Conservation (phyloP, 139 green algal species). For the Mesostigma viride region DNA sequence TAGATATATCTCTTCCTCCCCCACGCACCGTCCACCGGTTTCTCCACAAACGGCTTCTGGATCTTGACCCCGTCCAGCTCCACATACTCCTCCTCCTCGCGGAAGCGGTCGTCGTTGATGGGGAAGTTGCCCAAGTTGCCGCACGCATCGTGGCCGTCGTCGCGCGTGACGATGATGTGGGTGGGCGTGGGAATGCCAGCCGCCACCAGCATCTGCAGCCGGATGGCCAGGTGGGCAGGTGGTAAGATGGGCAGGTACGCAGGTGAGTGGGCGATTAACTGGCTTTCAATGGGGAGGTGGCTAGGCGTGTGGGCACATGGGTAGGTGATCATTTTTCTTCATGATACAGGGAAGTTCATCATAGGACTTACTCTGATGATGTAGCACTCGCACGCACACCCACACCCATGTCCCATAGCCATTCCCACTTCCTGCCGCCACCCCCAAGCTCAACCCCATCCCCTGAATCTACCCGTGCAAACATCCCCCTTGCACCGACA, state of each 20-base stretch:
- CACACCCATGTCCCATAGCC: too few species aligned
- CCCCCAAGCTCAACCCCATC: too few species aligned
- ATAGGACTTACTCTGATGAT: too few species aligned
- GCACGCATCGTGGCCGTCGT: constrained; percentile 27
- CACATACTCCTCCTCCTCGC: constrained; percentile 82
- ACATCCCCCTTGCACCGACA: too few species aligned
- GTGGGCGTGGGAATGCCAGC: constrained; percentile 69
- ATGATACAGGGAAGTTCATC: not conserved
- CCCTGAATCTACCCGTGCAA: too few species aligned
- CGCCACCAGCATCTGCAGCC: constrained; percentile 38
- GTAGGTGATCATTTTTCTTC: not conserved
- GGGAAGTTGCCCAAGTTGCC: constrained; percentile 17
- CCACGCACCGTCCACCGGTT: constrained; percentile 54
- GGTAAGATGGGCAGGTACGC: not conserved
- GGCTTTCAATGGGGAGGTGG: not conserved
- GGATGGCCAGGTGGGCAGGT: not conserved
- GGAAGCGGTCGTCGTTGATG: constrained; percentile 42
- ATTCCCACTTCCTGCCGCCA: too few species aligned
- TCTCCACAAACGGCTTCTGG: constrained; percentile 98
- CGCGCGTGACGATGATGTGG: constrained; percentile 80
- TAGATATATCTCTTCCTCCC: not conserved
- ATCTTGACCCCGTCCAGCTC: constrained; percentile 61
- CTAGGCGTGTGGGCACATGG: not conserved
- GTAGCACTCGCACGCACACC: too few species aligned
- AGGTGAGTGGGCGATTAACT: not conserved